Base-by-base conservation (phyloP, 2,329 filamentous ascomycete species). In the Hypomyces perniciosus region DNA sequence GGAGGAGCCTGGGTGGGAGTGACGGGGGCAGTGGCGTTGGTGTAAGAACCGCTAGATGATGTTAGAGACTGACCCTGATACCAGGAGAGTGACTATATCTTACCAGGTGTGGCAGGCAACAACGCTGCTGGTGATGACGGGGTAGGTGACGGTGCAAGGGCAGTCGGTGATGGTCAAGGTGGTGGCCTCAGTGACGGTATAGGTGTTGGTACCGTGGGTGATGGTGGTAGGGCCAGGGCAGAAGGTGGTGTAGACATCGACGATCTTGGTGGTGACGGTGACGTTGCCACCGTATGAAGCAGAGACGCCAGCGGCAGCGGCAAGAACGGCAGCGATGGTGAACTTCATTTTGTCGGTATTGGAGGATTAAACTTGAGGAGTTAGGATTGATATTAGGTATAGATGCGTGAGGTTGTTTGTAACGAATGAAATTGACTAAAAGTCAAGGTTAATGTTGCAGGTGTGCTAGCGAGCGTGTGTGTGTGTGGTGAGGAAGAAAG, bases 141-240 rank as follows among this genome's bases (percentile, higher is more conserved):
- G 78, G 73, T 76, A 78, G 72, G 74, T 77, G 70, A 82, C 64
- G 65, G 80, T 88, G 83, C 83, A 86, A 61, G 83, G 80, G 78
- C 84, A 86, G 77, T 85, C 75, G 62, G 81, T 81, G 76, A 87
- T 80, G 73, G 84, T 87, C 69, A 86, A 70, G 67, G 81, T 84
- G 67, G 82, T 84, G 66, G 84, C 71, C 72, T 78, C 73, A 58
- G 83, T 83, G 71, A 89, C 74, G 61, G 79, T 85, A 78, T 86
- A 87, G 71, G 84, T 87, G 68, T 78, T 74, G 70, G 70, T 74
- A 66, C 77, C 79, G 72, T 85, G 75, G 63, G 78, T 79, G 69
- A 88, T 70, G 61, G 74, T 69, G 61, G 85, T 88, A 58, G 85
- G 68, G 59, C 65, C 74, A 26, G 86, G 84, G 81, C 86, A 90